Base-by-base conservation (phyloP, 192 early-diverging fungal genomes). In the Entophlyctis luteolus region DNA sequence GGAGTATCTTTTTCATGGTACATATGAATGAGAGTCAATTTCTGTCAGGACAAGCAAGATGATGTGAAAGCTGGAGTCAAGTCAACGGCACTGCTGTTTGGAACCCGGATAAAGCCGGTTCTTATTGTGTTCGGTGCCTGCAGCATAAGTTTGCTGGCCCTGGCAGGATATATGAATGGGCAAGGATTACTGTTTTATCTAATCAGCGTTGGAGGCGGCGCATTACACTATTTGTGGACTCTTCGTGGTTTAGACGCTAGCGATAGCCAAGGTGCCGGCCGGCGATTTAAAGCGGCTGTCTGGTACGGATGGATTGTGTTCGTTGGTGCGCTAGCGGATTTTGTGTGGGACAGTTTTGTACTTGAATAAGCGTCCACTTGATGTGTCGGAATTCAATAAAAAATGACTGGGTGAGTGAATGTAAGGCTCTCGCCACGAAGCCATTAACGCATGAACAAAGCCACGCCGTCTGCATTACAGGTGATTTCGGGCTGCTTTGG, bases 51-150 rank as follows among this genome's bases (percentile, higher is more conserved):
- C 77, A 98, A 94, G 74, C 82, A 80, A 14, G 93, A 96, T 72
- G 95, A 98, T 73, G 47, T 90, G 39, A 77, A 82, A 42, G 85
- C 87, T 47, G 93, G 93, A 5, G 88, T 95, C 55, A 93, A 93
- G 73, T 95, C 93, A 6, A 98, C 95, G 1, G 93, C 95, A 1
- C 65, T 98, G 8, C 75, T 84, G 1, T 98, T 96, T 77, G 92
- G 87, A 3, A 83, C 87, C 25, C 78, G 84, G 35, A 84, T 90
- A 4, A 85, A 83, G 29, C 56, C 78, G 27, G 87, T 84, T 67
- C 75, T 98, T 22, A 76, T 87, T 0, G 79, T 73, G 0, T 95
- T 98, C 70, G 87, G 92, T 2, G 73, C 78, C 2, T 66, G 81
- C 4, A 89, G 90, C 39, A 77, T 93, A 8, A 81, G 79, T 0